phyloP scores from a whole-genome alignment of 176 grass and related monocot species.

The Hordeum vulgare region MorexV3_pseudomolecules_assembly NC_058523.1:161796647-161797146 shows the following conservation, averaged over 20 bases:
- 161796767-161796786: not conserved
- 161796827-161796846: not conserved
- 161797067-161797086: no score
- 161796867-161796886: not conserved
- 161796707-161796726: not conserved
- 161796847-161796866: not conserved
- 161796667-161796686: not conserved
- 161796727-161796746: not conserved
- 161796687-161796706: not conserved
- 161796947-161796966: not conserved
- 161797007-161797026: no score
- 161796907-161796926: not conserved
- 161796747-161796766: not conserved
- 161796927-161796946: not conserved
- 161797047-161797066: no score
- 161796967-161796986: not conserved
- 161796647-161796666: not conserved
- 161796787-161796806: not conserved
- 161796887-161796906: not conserved
- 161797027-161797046: no score
- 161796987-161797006: not conserved
- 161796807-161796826: not conserved
- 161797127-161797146: no score
- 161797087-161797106: no score
- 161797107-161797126: no score